Evolutionary conservation across 2,329 filamentous ascomycete genomes (phyloP), one percentile per base, ranked within the genome.

Genomic region (Metarhizium humberi): DNA sequence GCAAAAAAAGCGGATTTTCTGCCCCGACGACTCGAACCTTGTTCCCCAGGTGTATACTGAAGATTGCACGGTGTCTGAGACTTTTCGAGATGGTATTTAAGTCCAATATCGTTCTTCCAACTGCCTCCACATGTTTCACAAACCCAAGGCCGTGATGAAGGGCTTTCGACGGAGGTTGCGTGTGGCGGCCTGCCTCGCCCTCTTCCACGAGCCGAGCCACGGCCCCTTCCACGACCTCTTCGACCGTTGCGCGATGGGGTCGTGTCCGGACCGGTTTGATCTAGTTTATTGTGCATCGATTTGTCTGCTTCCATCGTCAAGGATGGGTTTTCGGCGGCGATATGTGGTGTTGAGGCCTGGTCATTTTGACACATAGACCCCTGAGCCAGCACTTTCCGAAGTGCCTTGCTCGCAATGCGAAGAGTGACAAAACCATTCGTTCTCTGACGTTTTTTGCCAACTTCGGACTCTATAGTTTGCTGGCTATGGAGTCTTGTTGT

Each of bases 31-130:
- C 58, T 55, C 5, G 56, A 53, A 18, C 57, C 53, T 8, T 58
- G 36, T 20, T 50, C 55, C 40, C 58, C 55, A 16, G 56, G 43
- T 8, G 48, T 57, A 42, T 68, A 69, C 20, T 62, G 69, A 20
- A 79, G 75, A 59, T 84, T 84, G 62, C 81, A 84, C 14, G 72
- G 25, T 3, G 77, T 77, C 56, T 71, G 71, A 1, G 80, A 78
- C 60, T 82, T 83, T 38, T 75, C 76, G 14, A 78, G 66, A 58
- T 84, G 81, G 61, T 84, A 84, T 52, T 81, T 79, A 16, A 84
- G 68, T 0, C 81, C 81, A 49, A 80, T 70, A 38, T 78, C 71
- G 52, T 84, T 84, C 64, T 82, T 82, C 79, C 80, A 84, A 11
- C 66, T 68, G 3, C 73, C 75, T 10, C 75, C 75, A 56, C 81